phyloP scores from a whole-genome alignment of 208 protist species.

The Phytomonas sp. region DNA sequence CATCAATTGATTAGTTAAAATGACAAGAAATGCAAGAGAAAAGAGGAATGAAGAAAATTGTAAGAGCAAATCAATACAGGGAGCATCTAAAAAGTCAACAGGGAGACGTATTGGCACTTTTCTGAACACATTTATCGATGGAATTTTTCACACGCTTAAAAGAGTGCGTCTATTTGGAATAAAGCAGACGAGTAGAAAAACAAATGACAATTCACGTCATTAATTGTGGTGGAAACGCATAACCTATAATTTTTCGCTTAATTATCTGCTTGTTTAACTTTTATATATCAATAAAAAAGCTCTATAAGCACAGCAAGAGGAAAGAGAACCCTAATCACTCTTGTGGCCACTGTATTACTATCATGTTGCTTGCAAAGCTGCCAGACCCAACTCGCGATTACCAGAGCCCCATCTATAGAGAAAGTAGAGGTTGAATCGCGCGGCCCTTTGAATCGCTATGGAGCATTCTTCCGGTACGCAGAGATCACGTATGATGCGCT shows the following conservation, averaged over 20 bases:
- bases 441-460: conserved; percentile 53
- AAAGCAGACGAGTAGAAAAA: not conserved
- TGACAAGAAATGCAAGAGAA: conserved; percentile 6
- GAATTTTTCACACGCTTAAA: not conserved
- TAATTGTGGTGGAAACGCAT: not conserved
- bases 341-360: not conserved
- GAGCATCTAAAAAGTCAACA: not conserved
- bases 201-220: conserved; percentile 8
- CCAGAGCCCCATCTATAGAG: conserved; percentile 58
- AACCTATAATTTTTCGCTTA: not conserved
- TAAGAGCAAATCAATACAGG: not conserved
- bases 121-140: not conserved
- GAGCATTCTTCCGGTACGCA: conserved; percentile 55
- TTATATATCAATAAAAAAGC: not conserved
- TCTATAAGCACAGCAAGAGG: conserved; percentile 11
- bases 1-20: conserved; percentile 5
- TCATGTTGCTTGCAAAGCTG: conserved; percentile 27
- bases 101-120: not conserved
- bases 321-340: conserved; percentile 4
- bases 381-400: conserved; percentile 45
- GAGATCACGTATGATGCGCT: conserved; percentile 58
- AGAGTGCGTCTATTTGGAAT: conserved; percentile 1
- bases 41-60: not conserved
- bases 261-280: not conserved
- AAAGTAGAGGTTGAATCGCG: conserved; percentile 74